Evolutionary conservation across 1,139 yeast genomes (phyloP).

Genomic region (Magnusiomyces paraingens): DNA sequence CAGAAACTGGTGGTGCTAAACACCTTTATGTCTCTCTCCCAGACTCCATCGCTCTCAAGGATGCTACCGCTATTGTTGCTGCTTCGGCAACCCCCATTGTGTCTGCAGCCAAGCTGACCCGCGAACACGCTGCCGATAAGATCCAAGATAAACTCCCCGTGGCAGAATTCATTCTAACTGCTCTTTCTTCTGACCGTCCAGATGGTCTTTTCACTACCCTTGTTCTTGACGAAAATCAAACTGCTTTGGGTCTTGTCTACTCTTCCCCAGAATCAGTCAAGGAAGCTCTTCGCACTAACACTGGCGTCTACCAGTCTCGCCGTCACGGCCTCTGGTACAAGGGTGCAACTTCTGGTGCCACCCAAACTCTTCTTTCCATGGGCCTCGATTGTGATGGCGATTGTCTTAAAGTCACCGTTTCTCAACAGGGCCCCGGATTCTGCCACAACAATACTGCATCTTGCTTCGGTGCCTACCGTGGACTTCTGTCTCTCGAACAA

Average conservation of each 20-base stretch:
- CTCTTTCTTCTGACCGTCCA: conserved; percentile 69
- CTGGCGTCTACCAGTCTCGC: conserved; percentile 93
- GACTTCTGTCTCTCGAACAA: conserved; percentile 55
- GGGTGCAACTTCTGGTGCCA: conserved; percentile 93
- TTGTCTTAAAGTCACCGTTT: conserved; percentile 78
- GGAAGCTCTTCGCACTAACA: conserved; percentile 71
- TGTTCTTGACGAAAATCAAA: conserved; percentile 61
- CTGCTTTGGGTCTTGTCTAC: conserved; percentile 83
- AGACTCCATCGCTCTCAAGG: conserved; percentile 20
- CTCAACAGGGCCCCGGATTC: conserved; percentile 79
- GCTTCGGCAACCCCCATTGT: conserved; percentile 49
- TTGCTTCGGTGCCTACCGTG: conserved; percentile 64
- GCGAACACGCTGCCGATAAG: conserved; percentile 29
- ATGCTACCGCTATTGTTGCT: conserved; percentile 22
- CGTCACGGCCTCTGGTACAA: conserved; percentile 89
- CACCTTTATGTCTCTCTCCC: conserved; percentile 35
- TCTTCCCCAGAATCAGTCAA: conserved; percentile 76
- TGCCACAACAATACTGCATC: conserved; percentile 80
- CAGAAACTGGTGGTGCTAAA: conserved; percentile 40
- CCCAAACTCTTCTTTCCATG: conserved; percentile 62
- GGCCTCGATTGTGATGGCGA: conserved; percentile 90
- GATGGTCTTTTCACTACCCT: conserved; percentile 85
- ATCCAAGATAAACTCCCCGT: conserved; percentile 36
- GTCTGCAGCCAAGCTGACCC: conserved; percentile 39
- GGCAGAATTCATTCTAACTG: conserved; percentile 47